These are phyloP conservation scores for Podaxis mareebaensis DNA, from an alignment of 768 basidiomycete species.

Conservation along the genomic window DNA sequence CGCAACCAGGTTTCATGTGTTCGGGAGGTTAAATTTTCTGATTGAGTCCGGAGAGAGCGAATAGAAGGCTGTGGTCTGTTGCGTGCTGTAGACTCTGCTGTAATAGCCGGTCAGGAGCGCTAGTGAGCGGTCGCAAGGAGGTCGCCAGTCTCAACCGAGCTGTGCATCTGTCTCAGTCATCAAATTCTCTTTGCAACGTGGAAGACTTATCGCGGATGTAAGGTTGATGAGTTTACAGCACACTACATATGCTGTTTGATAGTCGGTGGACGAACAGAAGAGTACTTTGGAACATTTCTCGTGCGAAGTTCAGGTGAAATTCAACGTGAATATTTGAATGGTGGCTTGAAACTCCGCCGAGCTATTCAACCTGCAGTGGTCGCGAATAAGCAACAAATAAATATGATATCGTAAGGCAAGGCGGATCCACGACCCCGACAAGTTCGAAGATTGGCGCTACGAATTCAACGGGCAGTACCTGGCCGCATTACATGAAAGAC, in stretches of 20 bases:
- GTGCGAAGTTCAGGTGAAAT: no score
- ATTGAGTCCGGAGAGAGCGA: neutral
- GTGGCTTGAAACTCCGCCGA: neutral
- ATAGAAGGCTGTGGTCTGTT: neutral
- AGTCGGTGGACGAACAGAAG: no score
- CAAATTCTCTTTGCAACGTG: neutral
- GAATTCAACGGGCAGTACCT: no score
- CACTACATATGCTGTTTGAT: neutral
- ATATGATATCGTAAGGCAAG: neutral
- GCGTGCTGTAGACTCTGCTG: neutral
- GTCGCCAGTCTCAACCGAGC: neutral
- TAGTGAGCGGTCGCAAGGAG: no score
- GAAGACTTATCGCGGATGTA: neutral
- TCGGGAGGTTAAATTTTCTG: neutral
- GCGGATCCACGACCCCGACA: no score
- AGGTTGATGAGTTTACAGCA: neutral
- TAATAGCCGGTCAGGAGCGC: no score
- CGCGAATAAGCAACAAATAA: neutral
- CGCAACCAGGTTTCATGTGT: neutral
- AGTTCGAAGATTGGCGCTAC: no score
- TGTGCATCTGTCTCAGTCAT: neutral
- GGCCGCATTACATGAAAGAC: neutral
- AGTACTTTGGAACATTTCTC: no score
- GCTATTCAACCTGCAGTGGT: neutral
- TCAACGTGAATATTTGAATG: neutral